phyloP scores from a whole-genome alignment of 305 asterid species.

The Fraxinus albicans region DNA sequence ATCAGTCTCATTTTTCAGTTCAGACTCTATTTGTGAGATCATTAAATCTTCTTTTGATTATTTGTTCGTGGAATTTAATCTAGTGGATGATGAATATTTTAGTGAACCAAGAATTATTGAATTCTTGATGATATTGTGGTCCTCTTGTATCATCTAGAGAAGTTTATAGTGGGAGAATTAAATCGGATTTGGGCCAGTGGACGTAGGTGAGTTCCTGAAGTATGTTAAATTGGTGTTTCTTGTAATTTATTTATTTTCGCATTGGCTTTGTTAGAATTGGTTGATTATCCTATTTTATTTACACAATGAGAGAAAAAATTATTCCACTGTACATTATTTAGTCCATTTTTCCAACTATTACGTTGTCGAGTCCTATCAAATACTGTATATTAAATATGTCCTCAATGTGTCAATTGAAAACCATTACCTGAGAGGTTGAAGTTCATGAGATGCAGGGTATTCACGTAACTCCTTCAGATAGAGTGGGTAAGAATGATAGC shows the following conservation, averaged over 20 bases:
- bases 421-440: constrained; percentile 71
- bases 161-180: neutral
- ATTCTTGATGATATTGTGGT: neutral
- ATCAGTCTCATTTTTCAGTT: neutral
- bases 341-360: neutral
- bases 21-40: neutral
- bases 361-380: neutral
- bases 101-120: neutral
- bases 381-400: neutral
- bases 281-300: neutral
- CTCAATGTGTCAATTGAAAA: neutral
- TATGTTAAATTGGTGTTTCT: neutral
- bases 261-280: neutral
- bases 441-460: constrained; percentile 49
- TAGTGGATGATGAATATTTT: neutral
- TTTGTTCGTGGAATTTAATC: neutral
- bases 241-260: neutral
- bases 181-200: neutral
- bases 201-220: neutral
- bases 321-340: neutral
- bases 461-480: constrained; percentile 68
- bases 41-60: neutral
- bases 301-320: neutral
- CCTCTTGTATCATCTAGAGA: neutral
- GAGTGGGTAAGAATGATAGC: constrained; percentile 71